Evolutionary conservation across 441 rosid species (phyloP).

Genomic region (Sinapis alba): DNA sequence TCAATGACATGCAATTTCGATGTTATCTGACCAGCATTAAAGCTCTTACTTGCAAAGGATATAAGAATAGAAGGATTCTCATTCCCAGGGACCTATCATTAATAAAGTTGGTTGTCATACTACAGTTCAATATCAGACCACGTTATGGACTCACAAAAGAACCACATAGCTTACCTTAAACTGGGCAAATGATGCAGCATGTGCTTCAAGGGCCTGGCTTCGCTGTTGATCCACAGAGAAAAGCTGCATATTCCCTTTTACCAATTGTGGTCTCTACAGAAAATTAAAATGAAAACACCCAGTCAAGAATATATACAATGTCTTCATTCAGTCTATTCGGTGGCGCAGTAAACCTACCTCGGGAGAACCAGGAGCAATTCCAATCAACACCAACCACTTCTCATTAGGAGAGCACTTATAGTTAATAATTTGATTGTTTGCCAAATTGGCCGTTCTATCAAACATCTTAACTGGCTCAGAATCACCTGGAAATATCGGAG

Average conservation of each 20-base stretch:
- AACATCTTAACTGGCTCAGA: constrained; percentile 98
- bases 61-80: constrained; percentile 94
- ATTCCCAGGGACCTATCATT: constrained; percentile 85
- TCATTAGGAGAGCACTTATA: constrained; percentile 93
- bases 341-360: constrained; percentile 62
- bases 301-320: constrained; percentile 13
- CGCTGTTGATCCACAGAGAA: constrained; percentile 97
- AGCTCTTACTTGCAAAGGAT: constrained; percentile 84
- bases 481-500: constrained; percentile 62
- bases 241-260: constrained; percentile 97
- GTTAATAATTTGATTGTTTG: constrained; percentile 95
- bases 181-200: constrained; percentile 92
- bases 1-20: constrained; percentile 98
- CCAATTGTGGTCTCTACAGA: constrained; percentile 83
- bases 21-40: constrained; percentile 91
- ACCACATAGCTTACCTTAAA: constrained; percentile 55
- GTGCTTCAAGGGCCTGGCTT: constrained; percentile 99
- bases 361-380: constrained; percentile 98
- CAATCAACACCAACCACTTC: constrained; percentile 98
- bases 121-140: constrained; percentile 20
- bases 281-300: constrained; percentile 27
- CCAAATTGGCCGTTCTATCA: constrained; percentile 98
- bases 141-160: constrained; percentile 6
- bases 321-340: constrained; percentile 12
- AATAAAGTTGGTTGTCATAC: constrained; percentile 11